A percentile compares a stretch with the other conserved stretches of the same genome.
Conservation (phyloP, 2,329 filamentous ascomycete species). For the Pseudogymnoascus sp. region DNA sequence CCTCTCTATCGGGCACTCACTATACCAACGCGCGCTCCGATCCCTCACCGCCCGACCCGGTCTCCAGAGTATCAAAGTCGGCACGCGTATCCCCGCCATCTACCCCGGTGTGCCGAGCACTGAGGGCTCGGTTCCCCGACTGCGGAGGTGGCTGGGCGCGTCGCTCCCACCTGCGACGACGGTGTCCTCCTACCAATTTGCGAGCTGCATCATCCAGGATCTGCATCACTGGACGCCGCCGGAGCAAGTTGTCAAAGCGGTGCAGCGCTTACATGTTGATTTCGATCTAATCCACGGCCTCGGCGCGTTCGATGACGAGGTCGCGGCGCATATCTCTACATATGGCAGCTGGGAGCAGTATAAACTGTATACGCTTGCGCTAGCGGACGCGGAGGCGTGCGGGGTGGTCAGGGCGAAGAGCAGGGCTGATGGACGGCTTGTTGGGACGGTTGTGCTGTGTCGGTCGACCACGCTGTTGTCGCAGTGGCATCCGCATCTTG, state of each 20-base stretch:
- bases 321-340: slow-evolving; percentile 51
- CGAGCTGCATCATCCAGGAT: slow-evolving; percentile 54
- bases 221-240: slow-evolving; percentile 52
- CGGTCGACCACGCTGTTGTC: slow-evolving; percentile 48
- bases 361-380: slow-evolving; percentile 57
- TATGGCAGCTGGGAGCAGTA: slow-evolving; percentile 54
- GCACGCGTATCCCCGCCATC: slow-evolving; percentile 71
- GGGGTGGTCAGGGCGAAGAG: slow-evolving; percentile 59
- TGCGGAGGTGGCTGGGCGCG: slow-evolving; percentile 62
- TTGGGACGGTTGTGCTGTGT: slow-evolving; percentile 58
- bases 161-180: slow-evolving; percentile 39
- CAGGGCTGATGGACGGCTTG: slow-evolving; percentile 49
- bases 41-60: slow-evolving; percentile 60
- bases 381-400: slow-evolving; percentile 50
- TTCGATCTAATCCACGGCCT: slow-evolving; percentile 55
- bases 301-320: slow-evolving; percentile 41
- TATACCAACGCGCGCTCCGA: slow-evolving; percentile 77
- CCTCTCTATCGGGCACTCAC: slow-evolving; percentile 79
- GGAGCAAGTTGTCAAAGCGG: slow-evolving; percentile 48
- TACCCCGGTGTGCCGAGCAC: slow-evolving; percentile 75
- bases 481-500: slow-evolving; percentile 31
- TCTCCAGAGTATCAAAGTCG: slow-evolving; percentile 73
- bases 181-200: slow-evolving; percentile 56
- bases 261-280: slow-evolving; percentile 42
- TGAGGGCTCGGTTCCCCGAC: slow-evolving; percentile 29